Conservation (phyloP, 2,329 filamentous ascomycete genomes). For the Stagonosporopsis cucurbitacearum region DNA sequence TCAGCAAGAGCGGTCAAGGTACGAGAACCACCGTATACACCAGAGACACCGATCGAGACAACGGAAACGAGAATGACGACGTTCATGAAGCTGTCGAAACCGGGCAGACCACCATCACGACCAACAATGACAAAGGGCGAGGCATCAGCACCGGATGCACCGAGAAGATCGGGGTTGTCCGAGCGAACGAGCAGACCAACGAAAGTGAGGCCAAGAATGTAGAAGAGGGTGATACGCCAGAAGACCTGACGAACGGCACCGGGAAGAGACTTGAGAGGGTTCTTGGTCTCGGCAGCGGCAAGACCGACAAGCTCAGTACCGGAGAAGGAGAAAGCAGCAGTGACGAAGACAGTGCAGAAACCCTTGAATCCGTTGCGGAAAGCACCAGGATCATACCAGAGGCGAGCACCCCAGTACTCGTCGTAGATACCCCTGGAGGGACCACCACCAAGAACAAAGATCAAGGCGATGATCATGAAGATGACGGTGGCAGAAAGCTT, state of each 20-base stretch:
- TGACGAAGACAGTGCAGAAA: conserved; percentile 68
- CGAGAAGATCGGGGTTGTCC: conserved; percentile 45
- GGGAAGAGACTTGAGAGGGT: conserved; percentile 59
- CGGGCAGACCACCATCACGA: conserved; percentile 64
- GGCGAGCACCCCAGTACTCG: conserved; percentile 65
- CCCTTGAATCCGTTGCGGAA: conserved; percentile 67
- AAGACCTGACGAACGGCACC: conserved; percentile 55
- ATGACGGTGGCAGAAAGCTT: conserved; percentile 47
- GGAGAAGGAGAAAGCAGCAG: conserved; percentile 67
- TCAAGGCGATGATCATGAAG: conserved; percentile 57
- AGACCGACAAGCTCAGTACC: conserved; percentile 69
- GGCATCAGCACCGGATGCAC: conserved; percentile 49
- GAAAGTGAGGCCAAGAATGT: conserved; percentile 53
- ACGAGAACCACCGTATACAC: conserved; percentile 64
- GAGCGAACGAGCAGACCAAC: conserved; percentile 53
- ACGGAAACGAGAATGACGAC: conserved; percentile 69
- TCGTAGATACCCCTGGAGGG: conserved; percentile 55
- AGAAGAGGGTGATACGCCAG: conserved; percentile 57
- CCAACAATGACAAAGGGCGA: conserved; percentile 73
- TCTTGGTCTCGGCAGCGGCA: conserved; percentile 64
- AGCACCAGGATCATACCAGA: conserved; percentile 64
- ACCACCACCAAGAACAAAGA: conserved; percentile 63
- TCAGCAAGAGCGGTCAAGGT: conserved; percentile 62
- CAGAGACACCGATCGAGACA: conserved; percentile 65
- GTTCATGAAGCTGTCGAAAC: conserved; percentile 71